Evolutionary conservation across 805 yeast genomes (phyloP).

Genomic region (Candida loeiensis): DNA sequence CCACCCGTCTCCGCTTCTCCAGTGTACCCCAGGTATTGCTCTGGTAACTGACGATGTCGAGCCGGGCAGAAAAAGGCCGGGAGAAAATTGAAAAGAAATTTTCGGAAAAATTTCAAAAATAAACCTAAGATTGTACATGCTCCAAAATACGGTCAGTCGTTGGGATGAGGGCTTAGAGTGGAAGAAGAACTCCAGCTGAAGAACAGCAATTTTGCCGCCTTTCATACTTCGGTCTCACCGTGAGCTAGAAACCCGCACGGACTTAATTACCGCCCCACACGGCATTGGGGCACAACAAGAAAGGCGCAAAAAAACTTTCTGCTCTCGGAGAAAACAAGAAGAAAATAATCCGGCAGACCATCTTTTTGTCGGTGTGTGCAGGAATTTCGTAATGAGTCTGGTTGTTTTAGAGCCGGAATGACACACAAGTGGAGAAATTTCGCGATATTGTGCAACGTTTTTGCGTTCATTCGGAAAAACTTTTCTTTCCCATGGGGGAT

Average conservation of each 20-base stretch:
- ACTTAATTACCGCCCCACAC: background rate
- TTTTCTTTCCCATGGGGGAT: conserved; percentile 1
- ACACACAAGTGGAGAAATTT: background rate
- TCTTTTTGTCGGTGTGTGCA: background rate
- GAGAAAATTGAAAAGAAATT: background rate
- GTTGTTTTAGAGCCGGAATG: background rate
- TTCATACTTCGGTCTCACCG: too few relatives aligned
- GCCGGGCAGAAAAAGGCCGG: background rate
- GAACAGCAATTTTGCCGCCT: too few relatives aligned
- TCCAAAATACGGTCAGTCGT: background rate
- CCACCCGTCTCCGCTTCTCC: background rate
- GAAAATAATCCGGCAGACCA: background rate
- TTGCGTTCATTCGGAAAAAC: background rate
- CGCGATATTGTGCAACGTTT: too few relatives aligned
- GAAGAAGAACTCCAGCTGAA: too few relatives aligned
- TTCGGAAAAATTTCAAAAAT: background rate
- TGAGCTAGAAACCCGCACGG: too few relatives aligned
- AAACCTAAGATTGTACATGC: background rate
- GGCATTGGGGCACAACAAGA: too few relatives aligned
- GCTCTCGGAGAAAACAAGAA: background rate
- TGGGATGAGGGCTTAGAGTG: too few relatives aligned
- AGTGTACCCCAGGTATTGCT: background rate
- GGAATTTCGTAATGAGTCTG: background rate
- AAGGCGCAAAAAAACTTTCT: too few relatives aligned
- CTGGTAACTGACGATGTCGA: background rate